Base-by-base conservation (phyloP, 352 stramenopile species). In the Phytophthora crassamura region DNA sequence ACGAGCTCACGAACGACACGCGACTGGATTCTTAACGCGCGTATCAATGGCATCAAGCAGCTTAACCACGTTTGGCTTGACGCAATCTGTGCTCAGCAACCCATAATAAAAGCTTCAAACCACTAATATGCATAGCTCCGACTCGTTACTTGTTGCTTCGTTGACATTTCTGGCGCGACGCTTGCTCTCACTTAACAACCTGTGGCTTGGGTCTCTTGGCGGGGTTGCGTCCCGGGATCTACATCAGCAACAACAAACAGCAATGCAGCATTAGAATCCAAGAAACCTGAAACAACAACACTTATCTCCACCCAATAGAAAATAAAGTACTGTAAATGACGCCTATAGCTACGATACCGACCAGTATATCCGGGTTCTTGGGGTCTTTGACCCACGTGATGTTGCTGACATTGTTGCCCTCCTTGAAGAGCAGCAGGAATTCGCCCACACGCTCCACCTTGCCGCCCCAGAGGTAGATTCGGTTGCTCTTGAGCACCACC, bases 391-490 rank as follows among this genome's bases (percentile, higher is more conserved):
- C 80, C 80, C 88, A 96, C 30, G 85, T 80, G 62, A 94, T 67
- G 50, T 77, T 93, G 77, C 86, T 96, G 43, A 96, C 77, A 51
- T 96, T 94, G 58, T 74, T 46, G 30, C 71, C 74, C 71, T 96
- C 88, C 59, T 96, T 96, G 57, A 96, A 96, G 8, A 94, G 76
- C 80, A 94, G 65, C 11, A 88, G 75, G 68, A 94, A 96, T 43
- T 96, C 88, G 52, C 88, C 88, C 30, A 93, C 80, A 48, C 88
- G 86, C 68, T 96, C 88, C 52, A 95, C 77, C 36, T 89, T 88
- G 39, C 88, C 86, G 39, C 84, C 83, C 80, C 79, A 95, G 48
- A 93, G 72, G 62, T 90, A 96, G 33, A 94, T 73, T 41, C 79
- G 88, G 41, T 56, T 82, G 62, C 78, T 89, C 79, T 94, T 93